Base-by-base conservation (phyloP, 2,329 filamentous ascomycete genomes). In the Mollisia scopiformis region DNA sequence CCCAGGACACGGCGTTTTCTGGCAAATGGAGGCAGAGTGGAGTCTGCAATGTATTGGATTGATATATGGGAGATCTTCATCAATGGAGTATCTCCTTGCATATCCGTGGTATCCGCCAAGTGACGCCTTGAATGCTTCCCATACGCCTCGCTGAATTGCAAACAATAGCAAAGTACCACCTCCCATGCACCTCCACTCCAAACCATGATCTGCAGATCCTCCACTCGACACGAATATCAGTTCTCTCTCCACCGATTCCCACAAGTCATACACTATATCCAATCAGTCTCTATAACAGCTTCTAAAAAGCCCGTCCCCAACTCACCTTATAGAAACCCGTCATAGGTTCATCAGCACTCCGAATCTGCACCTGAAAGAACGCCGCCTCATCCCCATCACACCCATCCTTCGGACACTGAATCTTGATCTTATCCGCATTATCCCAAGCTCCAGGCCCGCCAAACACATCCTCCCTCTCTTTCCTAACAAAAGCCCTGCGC, bases 291-390 rank as follows among this genome's bases (percentile, higher is more conserved):
- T 57, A 47, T 61, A 59, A 19, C 31, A 30, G 60, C 57, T 51
- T 39, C 50, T 37, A n/a, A n/a, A n/a, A n/a, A n/a, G n/a, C n/a
- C 10, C 5, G 7, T 41, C n/a, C 39, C 52, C 16, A 53, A 59
- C 78, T 57, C 72, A 92, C 90, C 85, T 93, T 95, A 79, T 89
- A 96, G 78, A 98, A 98, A 62, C 88, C 94, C 68, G 95, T 99
- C 91, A 97, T 97, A 62, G 95, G 95, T 82, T 99, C 95, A 79
- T 99, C 95, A 55, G 95, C 95, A 81, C 92, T 96, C 69, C 95
- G 88, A 78, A 98, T 98, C 83, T 99, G 95, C 69, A 98, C 88
- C 82, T 97, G 92, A 81, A 93, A 96, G 80, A 94, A 98, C 66
- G 93, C 96, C 3, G 95, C 95, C 79, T 92, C 87, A 62, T 87